A percentile compares a stretch with the other conserved stretches of the same genome.
Evolutionary conservation across 257 asterid genomes (phyloP).

Genomic region (Solanum rostratum): DNA sequence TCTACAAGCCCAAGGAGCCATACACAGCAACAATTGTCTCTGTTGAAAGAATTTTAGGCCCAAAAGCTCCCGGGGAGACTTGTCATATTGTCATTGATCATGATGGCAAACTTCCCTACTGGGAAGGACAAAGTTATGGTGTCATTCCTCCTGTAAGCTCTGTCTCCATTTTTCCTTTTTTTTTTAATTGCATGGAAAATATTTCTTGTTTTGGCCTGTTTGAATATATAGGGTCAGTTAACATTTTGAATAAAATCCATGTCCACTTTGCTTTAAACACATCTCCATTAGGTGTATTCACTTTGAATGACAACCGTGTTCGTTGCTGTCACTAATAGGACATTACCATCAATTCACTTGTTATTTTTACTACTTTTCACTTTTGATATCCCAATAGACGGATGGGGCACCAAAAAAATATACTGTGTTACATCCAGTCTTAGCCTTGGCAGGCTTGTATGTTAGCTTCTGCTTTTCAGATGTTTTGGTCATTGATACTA

Average conservation of each 20-base stretch:
- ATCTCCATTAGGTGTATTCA: not conserved
- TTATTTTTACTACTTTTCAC: not conserved
- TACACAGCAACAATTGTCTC: conserved; percentile 74
- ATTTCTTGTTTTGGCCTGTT: not conserved
- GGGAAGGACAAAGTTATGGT: conserved; percentile 99
- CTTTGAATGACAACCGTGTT: not conserved
- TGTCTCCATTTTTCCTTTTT: not conserved
- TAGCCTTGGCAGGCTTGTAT: not conserved
- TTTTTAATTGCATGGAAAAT: not conserved
- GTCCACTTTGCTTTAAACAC: not conserved
- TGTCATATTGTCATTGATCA: conserved; percentile 92
- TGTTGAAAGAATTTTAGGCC: conserved; percentile 83
- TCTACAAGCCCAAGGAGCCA: conserved; percentile 74
- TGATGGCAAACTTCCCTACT: conserved; percentile 86
- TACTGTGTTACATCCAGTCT: not conserved
- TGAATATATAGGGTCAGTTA: not conserved
- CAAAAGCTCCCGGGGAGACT: conserved; percentile 95
- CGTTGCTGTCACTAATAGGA: not conserved
- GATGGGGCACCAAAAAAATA: not conserved
- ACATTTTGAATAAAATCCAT: not conserved
- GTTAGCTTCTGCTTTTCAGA: not conserved
- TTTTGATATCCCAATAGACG: not conserved
- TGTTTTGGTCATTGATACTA: not conserved
- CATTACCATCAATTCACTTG: not conserved
- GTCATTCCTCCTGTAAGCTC: conserved; percentile 79